Evolutionary conservation across 345 rosid species (phyloP), one percentile per base, ranked within the genome.

Genomic region (Lumnitzera racemosa): DNA sequence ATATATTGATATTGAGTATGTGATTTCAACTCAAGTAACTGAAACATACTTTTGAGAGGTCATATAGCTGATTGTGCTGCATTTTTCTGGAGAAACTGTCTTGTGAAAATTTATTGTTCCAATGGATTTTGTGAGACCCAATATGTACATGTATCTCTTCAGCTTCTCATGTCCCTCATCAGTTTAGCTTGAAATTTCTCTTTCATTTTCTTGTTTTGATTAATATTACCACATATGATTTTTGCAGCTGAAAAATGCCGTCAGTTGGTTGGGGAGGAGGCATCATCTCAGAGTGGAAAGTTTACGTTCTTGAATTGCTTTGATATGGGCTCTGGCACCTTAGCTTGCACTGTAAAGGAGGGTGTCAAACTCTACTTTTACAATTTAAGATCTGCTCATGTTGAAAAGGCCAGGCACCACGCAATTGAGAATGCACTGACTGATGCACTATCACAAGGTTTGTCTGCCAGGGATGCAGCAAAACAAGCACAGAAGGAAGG

Each of bases 301-400:
- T 91, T 91, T 64, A 89, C 96, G 8, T 53, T 94, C 57, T 67
- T 90, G 68, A 76, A 87, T 68, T 94, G 99, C 76, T 87, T 94
- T 24, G 99, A 94, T 74, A 82, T 94, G 96, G 74, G 95, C 61
- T 69, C 90, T 1, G 99, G 97, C 61, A 81, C 96, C 10, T 27
- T 78, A 29, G 91, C 99, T 0, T 94, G 99, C 56, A 61, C 81
- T 0, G 96, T 87, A 49, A 90, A 94, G 80, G 97, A 90, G 68
- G 95, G 97, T 3, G 90, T 87, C 43, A 94, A 87, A 72, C 88
- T 94, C 13, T 94, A 94, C 63, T 78, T 83, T 75, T 80, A 94
- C 71, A 94, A 83, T 81, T 73, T 94, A 15, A 80, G 91, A 71
- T 59, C 96, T 54, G 59, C 78, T 53, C 99, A 94, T 51, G 97